Conservation (phyloP, 1,284 basidiomycete species). For the Neonothopanus nambi region DNA sequence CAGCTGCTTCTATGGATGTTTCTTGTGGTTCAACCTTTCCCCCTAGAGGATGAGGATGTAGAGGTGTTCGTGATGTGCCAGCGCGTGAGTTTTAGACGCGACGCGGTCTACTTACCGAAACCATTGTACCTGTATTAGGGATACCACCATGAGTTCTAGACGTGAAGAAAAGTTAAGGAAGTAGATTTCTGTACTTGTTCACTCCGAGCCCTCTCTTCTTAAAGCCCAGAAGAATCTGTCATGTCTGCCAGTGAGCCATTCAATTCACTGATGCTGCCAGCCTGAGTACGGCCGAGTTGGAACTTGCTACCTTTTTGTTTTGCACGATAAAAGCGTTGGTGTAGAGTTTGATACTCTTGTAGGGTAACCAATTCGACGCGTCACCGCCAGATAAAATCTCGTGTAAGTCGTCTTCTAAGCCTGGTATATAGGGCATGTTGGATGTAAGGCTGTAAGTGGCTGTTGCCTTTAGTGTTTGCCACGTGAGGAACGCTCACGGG, state of each 20-base stretch:
- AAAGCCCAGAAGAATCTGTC: conserved; percentile 56
- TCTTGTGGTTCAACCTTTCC: conserved; percentile 72
- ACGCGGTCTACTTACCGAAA: conserved; percentile 45
- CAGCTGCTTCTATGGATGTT: conserved; percentile 57
- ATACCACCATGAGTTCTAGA: background rate
- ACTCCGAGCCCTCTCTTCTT: conserved; percentile 74
- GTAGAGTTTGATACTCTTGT: conserved; percentile 44
- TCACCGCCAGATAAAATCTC: conserved; percentile 37
- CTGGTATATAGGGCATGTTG: conserved; percentile 26
- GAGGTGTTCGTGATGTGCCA: too few species aligned
- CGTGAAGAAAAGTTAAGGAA: background rate
- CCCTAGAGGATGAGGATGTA: conserved; percentile 35
- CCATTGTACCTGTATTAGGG: conserved; percentile 72
- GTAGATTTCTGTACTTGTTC: conserved; percentile 41
- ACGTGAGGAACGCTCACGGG: too few species aligned
- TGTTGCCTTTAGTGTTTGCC: too few species aligned
- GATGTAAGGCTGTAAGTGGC: too few species aligned
- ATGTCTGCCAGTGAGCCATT: too few species aligned
- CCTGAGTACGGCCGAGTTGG: too few species aligned
- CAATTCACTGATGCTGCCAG: background rate
- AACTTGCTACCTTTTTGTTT: conserved; percentile 33
- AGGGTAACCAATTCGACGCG: conserved; percentile 40
- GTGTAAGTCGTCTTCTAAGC: conserved; percentile 33
- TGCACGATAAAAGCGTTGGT: conserved; percentile 61
- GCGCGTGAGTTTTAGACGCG: too few species aligned